These are phyloP conservation scores for Talaromyces marneffei DNA, from an alignment of 2,329 filamentous ascomycete genomes.

Conservation along the genomic window DNA sequence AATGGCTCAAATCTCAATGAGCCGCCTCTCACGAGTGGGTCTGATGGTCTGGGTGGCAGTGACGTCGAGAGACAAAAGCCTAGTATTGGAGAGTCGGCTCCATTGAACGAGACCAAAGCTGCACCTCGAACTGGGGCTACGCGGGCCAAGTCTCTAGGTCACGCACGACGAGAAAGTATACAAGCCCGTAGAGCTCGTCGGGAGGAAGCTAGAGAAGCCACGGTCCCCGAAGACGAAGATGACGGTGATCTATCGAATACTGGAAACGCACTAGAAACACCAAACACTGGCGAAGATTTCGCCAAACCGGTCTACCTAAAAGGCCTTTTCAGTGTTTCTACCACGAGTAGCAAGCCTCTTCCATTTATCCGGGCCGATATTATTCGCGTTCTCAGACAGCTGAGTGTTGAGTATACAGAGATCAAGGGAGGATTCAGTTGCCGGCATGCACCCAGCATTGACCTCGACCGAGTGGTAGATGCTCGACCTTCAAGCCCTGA, in stretches of 20 bases:
- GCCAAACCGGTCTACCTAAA: conserved; percentile 89
- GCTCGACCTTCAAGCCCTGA: conserved; percentile 53
- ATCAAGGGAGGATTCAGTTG: conserved; percentile 93
- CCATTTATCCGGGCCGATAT: conserved; percentile 81
- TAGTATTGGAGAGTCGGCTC: conserved; percentile 45
- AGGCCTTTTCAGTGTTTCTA: conserved; percentile 93
- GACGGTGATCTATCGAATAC: conserved; percentile 66
- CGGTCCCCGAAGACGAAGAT: conserved; percentile 88
- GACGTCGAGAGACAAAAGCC: conserved; percentile 36
- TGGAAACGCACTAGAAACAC: conserved; percentile 46
- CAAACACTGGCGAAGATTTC: conserved; percentile 62
- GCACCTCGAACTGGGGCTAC: conserved; percentile 58
- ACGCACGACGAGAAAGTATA: conserved; percentile 85
- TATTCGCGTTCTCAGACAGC: conserved; percentile 77
- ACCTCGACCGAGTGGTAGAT: conserved; percentile 68
- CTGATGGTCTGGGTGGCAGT: conserved; percentile 62
- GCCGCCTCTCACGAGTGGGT: conserved; percentile 69
- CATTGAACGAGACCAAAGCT: conserved; percentile 46
- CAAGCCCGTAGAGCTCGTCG: conserved; percentile 73
- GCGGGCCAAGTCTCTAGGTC: conserved; percentile 80
- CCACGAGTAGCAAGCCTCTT: conserved; percentile 87
- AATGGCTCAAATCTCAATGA: conserved; percentile 53
- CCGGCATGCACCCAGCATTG: conserved; percentile 81
- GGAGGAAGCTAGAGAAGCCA: conserved; percentile 65
- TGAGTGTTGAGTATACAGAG: conserved; percentile 85